Evolutionary conservation across 768 basidiomycete genomes (phyloP).

Genomic region (Polyporus arcularius): DNA sequence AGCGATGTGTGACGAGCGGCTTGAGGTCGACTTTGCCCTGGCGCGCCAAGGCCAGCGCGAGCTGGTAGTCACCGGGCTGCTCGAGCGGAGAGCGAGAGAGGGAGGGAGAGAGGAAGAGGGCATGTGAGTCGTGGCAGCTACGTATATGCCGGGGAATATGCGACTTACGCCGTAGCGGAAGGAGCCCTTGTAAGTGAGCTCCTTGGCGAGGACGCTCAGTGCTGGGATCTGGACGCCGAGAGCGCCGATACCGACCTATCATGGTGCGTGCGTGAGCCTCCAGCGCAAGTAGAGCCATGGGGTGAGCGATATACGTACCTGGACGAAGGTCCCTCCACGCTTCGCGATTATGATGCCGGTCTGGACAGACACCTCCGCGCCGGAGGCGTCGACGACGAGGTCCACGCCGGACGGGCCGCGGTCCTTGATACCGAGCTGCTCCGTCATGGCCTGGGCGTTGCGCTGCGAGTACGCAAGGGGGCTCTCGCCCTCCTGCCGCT

Average conservation of each 20-base stretch:
- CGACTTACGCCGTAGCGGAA: slow-evolving; percentile 81
- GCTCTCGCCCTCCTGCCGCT: slow-evolving; percentile 60
- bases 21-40: slow-evolving; percentile 83
- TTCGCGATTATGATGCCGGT: slow-evolving; percentile 77
- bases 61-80: slow-evolving; percentile 81
- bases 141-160: not conserved
- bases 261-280: no score
- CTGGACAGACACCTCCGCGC: slow-evolving; percentile 91
- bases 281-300: no score
- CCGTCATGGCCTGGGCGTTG: slow-evolving; percentile 66
- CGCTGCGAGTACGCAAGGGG: slow-evolving; percentile 71
- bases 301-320: no score
- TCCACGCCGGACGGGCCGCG: slow-evolving; percentile 75
- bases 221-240: slow-evolving; percentile 77
- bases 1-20: slow-evolving; percentile 88
- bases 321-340: no score
- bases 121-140: no score
- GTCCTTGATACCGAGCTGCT: slow-evolving; percentile 65
- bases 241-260: slow-evolving; percentile 82
- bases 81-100: not conserved
- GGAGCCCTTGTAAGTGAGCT: slow-evolving; percentile 82
- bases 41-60: slow-evolving; percentile 82
- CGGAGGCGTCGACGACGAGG: slow-evolving; percentile 88
- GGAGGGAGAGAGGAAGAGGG: not conserved
- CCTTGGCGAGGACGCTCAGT: slow-evolving; percentile 68